Base-by-base conservation (phyloP, 176 grass and related monocot genomes). In the Musa acuminata region DNA sequence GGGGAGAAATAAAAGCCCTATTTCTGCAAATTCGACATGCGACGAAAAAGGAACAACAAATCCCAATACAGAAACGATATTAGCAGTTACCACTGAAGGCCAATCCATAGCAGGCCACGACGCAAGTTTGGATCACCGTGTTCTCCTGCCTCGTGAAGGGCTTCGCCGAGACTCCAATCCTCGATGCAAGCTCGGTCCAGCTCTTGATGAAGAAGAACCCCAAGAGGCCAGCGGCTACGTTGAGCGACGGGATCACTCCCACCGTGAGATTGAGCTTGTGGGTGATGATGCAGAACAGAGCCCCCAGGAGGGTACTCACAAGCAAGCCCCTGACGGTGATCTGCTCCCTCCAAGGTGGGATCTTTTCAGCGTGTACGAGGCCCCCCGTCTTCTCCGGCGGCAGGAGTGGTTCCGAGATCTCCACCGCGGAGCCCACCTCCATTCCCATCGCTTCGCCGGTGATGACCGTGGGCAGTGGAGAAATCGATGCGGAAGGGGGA, bases 61-160 rank as follows among this genome's bases (percentile, higher is more conserved):
- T n/a, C 9, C 11, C 19, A 72, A 19, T 2, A 24, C 8, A 55
- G 23, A 51, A 25, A 71, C 16, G 54, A 16, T 1, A 21, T 9
- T 1, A 53, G 3, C 16, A 21, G 69, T 54, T 97, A 97, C 93
- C 93, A 64, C 90, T 90, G 69, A 85, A 83, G 25, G 87, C 94
- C 69, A 93, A 72, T 19, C 87, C 90, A 64, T 89, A 97, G 87
- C 90, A 90, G 0, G 90, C 90, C 79, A 91, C 94, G 43, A 93
- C 90, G 85, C 87, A 98, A 0, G 94, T 89, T 86, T 91, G 90
- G 48, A 91, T 93, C 63, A 93, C 88, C 63, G 90, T 93, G 81
- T 98, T 98, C 87, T 93, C 94, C 82, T 93, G 94, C 87, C 80
- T 87, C n/a, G 89, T 96, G 73, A 96, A 96, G 9, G 89, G 89